phyloP scores from a whole-genome alignment of 352 stramenopile species.

The Pythium sp. region DNA sequence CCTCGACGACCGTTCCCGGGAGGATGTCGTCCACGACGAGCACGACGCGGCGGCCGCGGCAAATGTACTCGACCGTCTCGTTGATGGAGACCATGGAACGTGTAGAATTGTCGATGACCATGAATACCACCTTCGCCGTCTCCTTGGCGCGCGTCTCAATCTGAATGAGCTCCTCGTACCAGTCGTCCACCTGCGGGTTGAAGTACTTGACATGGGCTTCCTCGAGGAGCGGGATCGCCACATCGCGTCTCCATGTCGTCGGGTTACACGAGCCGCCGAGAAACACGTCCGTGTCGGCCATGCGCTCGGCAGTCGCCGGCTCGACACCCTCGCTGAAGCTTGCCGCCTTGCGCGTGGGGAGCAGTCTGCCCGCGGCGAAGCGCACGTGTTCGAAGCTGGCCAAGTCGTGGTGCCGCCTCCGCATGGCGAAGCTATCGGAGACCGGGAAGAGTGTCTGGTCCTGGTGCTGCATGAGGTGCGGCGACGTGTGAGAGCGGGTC shows the following conservation, averaged over 20 bases:
- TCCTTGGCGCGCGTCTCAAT: slow-evolving; percentile 83
- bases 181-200: slow-evolving; percentile 90
- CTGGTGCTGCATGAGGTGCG: slow-evolving; percentile 42
- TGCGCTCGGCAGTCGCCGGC: slow-evolving; percentile 26
- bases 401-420: slow-evolving; percentile 15
- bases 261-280: slow-evolving; percentile 87
- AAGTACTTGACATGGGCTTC: slow-evolving; percentile 70
- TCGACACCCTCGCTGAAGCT: slow-evolving; percentile 54
- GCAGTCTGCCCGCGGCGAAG: slow-evolving; percentile 11
- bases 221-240: slow-evolving; percentile 75
- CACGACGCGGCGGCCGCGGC: slow-evolving; percentile 60
- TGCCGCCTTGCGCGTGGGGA: slow-evolving; percentile 40
- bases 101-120: slow-evolving; percentile 82
- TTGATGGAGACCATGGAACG: slow-evolving; percentile 86
- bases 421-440: slow-evolving; percentile 15
- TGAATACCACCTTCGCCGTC: slow-evolving; percentile 75
- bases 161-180: slow-evolving; percentile 81
- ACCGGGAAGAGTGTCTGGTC: slow-evolving; percentile 23
- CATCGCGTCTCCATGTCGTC: slow-evolving; percentile 82
- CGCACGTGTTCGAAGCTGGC: slow-evolving; percentile 19
- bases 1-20: slow-evolving; percentile 46
- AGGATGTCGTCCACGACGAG: slow-evolving; percentile 82
- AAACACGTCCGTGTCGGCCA: slow-evolving; percentile 63
- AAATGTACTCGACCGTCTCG: slow-evolving; percentile 88
- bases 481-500: slow-evolving; percentile 63